Conservation (phyloP, 2,329 filamentous ascomycete genomes). For the Pseudogymnoascus sp. region DNA sequence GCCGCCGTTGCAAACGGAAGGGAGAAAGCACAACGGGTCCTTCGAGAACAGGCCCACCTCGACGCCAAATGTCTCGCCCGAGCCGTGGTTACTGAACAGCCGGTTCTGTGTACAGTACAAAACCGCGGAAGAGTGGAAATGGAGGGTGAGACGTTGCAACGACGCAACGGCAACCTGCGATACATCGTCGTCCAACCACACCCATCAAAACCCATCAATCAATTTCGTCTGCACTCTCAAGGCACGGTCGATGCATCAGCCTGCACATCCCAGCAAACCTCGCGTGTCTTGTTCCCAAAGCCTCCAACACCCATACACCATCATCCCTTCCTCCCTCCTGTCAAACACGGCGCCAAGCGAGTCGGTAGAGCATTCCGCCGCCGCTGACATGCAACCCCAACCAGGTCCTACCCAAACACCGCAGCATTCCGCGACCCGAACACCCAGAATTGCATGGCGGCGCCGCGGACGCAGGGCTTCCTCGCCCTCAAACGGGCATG, state of each 20-base stretch:
- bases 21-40: not conserved
- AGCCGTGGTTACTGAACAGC: not conserved
- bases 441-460: conserved; percentile 2
- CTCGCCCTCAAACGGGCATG: not conserved
- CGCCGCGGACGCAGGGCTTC: not conserved
- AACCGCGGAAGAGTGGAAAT: not conserved
- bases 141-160: not conserved
- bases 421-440: not conserved
- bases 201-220: not conserved
- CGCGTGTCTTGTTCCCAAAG: not conserved
- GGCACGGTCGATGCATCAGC: not conserved
- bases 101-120: not conserved
- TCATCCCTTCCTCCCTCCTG: not conserved
- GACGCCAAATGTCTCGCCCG: conserved; percentile 3
- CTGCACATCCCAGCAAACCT: not conserved
- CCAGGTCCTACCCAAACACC: not conserved
- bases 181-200: not conserved
- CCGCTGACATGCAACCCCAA: conserved; percentile 1
- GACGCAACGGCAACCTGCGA: not conserved
- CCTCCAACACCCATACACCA: not conserved
- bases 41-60: not conserved
- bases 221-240: not conserved
- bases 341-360: conserved; percentile 1
- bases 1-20: not conserved
- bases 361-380: conserved; percentile 6